Evolutionary conservation across 805 yeast species (phyloP), one percentile per base, ranked within the genome.

Genomic region (Starmerella scarabaei): DNA sequence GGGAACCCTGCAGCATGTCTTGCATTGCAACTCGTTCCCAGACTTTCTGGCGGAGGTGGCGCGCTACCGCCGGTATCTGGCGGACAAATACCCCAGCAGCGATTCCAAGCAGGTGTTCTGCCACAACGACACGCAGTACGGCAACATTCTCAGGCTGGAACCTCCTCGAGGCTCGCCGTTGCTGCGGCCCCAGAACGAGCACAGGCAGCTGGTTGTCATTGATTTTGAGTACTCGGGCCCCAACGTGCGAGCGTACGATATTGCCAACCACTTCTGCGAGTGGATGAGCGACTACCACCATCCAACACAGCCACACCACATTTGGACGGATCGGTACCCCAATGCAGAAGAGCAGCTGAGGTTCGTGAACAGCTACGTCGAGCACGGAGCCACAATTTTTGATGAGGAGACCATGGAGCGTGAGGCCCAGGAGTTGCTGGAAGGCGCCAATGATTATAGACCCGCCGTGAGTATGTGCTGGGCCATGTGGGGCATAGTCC

Each of bases 61-160:
- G 1, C 58, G 54, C 36, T 88, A 86, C 59, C 66, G 68, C 39
- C 57, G 64, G 5, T 83, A 86, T 85, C 60, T 91, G 16, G 66
- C 65, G 28, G 51, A 51, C 5, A 62, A 69, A 44, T 73, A 77
- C 51, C 57, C 47, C 3, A 34, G 57, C 17, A 60, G 65, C 36
- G 63, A 66, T 12, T 7, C 9, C 11, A 65, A 68, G 39, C 65
- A 81, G 45, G 84, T 73, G 12, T 91, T 91, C 56, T 84, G 95
- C 52, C 98, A 91, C 61, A 91, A 91, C 55, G 98, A 88, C 60
- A 80, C 97, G 1, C 98, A 91, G 59, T 88, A 91, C 57, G 98
- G 98, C 26, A 91, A 91, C 55, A 67, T 91, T 47, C 65, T 91
- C 41, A 72, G 88, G n/a, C 48, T 64, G 9, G 61, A 55, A 59